phyloP scores from a whole-genome alignment of 495 filamentous ascomycete species.

The Xylaria bambusicola region DNA sequence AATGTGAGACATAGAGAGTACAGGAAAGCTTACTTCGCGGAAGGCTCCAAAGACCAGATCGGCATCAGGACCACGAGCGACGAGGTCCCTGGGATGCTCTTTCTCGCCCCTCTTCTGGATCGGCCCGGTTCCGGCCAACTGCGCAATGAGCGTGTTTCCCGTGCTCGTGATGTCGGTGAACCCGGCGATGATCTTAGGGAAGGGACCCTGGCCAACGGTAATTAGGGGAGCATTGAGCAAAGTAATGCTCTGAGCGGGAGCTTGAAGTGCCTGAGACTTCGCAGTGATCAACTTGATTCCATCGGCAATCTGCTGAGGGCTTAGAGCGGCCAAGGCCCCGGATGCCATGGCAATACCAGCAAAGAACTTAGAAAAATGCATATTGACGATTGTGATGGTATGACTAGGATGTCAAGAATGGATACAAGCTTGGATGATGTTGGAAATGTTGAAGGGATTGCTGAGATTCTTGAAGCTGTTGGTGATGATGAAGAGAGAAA shows the following conservation, averaged over 20 bases:
- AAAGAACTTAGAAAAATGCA: constrained; percentile 19
- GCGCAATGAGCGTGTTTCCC: background rate
- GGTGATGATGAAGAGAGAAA: background rate
- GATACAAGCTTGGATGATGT: background rate
- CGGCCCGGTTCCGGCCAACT: constrained; percentile 6
- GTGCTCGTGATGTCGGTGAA: constrained; percentile 27
- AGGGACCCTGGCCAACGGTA: constrained; percentile 30
- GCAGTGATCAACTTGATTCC: constrained; percentile 27
- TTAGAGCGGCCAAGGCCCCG: constrained; percentile 19
- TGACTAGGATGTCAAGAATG: constrained; percentile 1
- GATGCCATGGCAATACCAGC: constrained; percentile 15
- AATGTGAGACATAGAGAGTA: background rate
- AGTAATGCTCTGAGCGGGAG: constrained; percentile 30
- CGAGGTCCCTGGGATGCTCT: constrained; percentile 9
- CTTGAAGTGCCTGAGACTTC: constrained; percentile 29
- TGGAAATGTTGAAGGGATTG: background rate
- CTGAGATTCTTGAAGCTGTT: background rate
- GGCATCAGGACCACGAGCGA: constrained; percentile 12
- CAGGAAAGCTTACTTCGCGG: constrained; percentile 16
- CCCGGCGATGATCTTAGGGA: constrained; percentile 28
- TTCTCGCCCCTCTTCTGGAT: background rate
- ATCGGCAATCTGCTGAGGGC: constrained; percentile 23
- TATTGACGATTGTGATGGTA: constrained; percentile 6
- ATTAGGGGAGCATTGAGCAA: constrained; percentile 29
- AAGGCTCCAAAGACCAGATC: constrained; percentile 26